These are phyloP conservation scores for Purpureocillium lavendulum DNA, from an alignment of 2,329 filamentous ascomycete species.

Conservation along the genomic window DNA sequence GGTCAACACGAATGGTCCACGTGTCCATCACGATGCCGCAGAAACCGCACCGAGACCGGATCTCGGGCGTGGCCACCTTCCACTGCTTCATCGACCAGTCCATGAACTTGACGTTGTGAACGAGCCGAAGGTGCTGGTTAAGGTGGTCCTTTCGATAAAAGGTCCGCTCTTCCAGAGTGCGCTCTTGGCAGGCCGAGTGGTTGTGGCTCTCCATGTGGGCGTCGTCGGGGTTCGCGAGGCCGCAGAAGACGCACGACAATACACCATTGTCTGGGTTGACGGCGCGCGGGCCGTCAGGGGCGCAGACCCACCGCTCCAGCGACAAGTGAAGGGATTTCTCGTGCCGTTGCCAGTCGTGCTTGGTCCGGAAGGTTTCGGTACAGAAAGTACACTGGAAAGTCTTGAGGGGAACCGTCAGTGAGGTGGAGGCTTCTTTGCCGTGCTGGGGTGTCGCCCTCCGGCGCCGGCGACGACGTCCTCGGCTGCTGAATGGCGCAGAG, in stretches of 20 bases:
- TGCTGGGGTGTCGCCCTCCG: conserved; percentile 30
- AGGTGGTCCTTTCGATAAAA: conserved; percentile 61
- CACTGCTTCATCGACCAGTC: conserved; percentile 58
- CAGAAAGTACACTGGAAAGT: conserved; percentile 63
- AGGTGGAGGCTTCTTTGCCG: conserved; percentile 22
- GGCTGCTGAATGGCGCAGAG: conserved; percentile 31
- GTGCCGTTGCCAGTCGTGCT: conserved; percentile 63
- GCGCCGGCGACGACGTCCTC: conserved; percentile 41
- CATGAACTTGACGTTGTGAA: conserved; percentile 53
- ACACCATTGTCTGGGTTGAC: conserved; percentile 52
- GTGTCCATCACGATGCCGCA: conserved; percentile 54
- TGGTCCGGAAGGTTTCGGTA: conserved; percentile 58
- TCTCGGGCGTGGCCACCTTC: conserved; percentile 52
- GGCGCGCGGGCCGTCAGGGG: conserved; percentile 45
- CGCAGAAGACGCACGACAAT: conserved; percentile 51
- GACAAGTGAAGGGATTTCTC: conserved; percentile 60
- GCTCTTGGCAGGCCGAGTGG: conserved; percentile 57
- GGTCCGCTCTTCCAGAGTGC: conserved; percentile 50
- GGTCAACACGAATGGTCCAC: conserved; percentile 53
- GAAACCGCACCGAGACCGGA: conserved; percentile 58
- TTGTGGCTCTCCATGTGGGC: conserved; percentile 52
- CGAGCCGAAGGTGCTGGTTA: conserved; percentile 56
- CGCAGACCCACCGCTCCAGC: conserved; percentile 58
- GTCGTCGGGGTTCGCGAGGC: conserved; percentile 43
- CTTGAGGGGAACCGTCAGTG: conserved; percentile 36